A percentile compares a stretch with the other conserved stretches of the same genome.
phyloP scores from a whole-genome alignment of 306 rosid species.

The Vigna reflexopilosa region DNA sequence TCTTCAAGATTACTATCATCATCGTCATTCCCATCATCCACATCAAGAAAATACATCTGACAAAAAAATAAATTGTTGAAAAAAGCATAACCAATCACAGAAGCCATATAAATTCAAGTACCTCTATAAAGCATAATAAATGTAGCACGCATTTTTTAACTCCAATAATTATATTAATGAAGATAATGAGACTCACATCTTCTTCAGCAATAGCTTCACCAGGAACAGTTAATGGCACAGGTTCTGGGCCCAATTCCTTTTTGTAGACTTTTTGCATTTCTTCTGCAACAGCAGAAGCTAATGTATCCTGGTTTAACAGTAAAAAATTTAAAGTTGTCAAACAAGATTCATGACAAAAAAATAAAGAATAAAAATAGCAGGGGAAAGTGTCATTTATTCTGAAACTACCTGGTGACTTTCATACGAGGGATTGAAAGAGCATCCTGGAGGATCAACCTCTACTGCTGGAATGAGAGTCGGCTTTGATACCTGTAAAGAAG shows the following conservation, averaged over 20 bases:
- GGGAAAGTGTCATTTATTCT: conserved; percentile 2
- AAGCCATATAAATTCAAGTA: conserved; percentile 21
- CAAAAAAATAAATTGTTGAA: conserved; percentile 36
- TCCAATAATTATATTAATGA: conserved; percentile 22
- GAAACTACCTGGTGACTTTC: conserved; percentile 87
- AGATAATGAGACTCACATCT: conserved; percentile 67
- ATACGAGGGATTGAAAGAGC: conserved; percentile 80
- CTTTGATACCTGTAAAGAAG: conserved; percentile 55
- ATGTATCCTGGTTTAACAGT: conserved; percentile 67
- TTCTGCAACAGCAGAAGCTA: conserved; percentile 87
- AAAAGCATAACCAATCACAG: conserved; percentile 19
- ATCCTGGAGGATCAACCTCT: conserved; percentile 94
- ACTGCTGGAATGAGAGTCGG: conserved; percentile 83
- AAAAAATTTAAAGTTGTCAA: not conserved
- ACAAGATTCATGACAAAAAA: not conserved
- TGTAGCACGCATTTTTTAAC: not conserved
- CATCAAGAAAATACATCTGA: conserved; percentile 87
- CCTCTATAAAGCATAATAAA: conserved; percentile 3
- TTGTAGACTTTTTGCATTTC: conserved; percentile 91
- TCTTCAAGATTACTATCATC: conserved; percentile 60
- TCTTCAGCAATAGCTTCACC: conserved; percentile 82
- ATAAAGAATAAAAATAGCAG: conserved; percentile 7
- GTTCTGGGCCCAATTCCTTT: conserved; percentile 90
- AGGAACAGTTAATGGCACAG: conserved; percentile 85
- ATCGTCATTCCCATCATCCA: conserved; percentile 69